Evolutionary conservation across 208 protist genomes (phyloP).

Genomic region (Trichomonas vaginalis): DNA sequence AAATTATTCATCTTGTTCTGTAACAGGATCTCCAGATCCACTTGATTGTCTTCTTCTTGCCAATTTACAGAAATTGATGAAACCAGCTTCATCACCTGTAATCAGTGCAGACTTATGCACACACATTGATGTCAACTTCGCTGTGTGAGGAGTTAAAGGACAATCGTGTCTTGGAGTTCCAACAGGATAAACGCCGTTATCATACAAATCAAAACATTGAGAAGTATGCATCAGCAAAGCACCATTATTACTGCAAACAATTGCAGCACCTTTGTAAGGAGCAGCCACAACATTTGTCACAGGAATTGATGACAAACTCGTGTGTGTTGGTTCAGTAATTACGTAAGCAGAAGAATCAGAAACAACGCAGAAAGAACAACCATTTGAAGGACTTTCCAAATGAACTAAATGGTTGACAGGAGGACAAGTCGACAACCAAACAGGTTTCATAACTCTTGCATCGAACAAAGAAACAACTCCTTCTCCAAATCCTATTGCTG

Average conservation of each 20-base stretch:
- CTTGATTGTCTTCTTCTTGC: not conserved
- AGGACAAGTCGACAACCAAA: not conserved
- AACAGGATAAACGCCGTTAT: not conserved
- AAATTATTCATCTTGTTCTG: too few relatives aligned
- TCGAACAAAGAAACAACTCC: not conserved
- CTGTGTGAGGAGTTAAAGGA: not conserved
- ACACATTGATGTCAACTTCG: not conserved
- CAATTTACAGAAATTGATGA: not conserved
- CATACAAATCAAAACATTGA: not conserved
- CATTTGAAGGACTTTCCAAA: not conserved
- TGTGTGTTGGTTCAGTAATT: not conserved
- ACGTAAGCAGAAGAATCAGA: not conserved
- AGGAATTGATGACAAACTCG: not conserved
- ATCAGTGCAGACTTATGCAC: not conserved
- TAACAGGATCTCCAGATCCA: too few relatives aligned
- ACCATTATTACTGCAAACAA: not conserved
- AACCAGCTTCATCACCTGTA: not conserved
- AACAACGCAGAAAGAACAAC: not conserved
- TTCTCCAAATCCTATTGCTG: not conserved
- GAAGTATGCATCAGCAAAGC: not conserved
- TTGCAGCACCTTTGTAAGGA: not conserved
- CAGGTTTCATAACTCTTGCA: not conserved
- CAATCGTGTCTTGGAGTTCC: not conserved
- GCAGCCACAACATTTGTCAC: not conserved
- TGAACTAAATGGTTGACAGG: not conserved